A percentile compares a stretch with the other conserved stretches of the same genome.
Evolutionary conservation across 257 asterid genomes (phyloP).

Genomic region (Solanum clarkiae): DNA sequence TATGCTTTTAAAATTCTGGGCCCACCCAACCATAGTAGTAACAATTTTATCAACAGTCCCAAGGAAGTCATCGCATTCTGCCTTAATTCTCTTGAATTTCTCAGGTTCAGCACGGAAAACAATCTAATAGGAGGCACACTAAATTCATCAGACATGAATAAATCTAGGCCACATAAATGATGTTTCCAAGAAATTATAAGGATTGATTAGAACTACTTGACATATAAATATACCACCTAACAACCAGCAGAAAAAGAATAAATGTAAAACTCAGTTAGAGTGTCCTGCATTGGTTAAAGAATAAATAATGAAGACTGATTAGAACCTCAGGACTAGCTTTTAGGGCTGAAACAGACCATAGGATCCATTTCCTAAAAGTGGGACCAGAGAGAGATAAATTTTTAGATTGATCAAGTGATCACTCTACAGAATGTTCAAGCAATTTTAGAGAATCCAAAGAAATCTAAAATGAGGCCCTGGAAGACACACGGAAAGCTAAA

Average conservation of each 20-base stretch:
- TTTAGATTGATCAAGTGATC: not conserved
- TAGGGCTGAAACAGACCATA: not conserved
- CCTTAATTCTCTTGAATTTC: constrained; percentile 50
- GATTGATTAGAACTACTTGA: not conserved
- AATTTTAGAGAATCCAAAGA: not conserved
- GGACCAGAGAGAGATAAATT: not conserved
- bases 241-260: not conserved
- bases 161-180: not conserved
- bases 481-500: not conserved
- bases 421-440: not conserved
- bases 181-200: not conserved
- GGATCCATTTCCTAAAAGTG: not conserved
- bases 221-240: not conserved
- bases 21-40: constrained; percentile 28
- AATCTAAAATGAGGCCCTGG: not conserved
- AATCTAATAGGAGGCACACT: not conserved
- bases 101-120: constrained; percentile 69
- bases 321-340: not conserved
- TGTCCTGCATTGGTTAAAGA: not conserved
- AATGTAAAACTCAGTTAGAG: not conserved
- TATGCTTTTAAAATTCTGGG: constrained; percentile 18
- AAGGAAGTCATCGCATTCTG: constrained; percentile 40
- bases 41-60: constrained; percentile 22
- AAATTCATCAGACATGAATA: not conserved
- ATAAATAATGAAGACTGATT: not conserved